phyloP scores from a whole-genome alignment of 31 red algal genomes.

The Endocladia muricata region DNA sequence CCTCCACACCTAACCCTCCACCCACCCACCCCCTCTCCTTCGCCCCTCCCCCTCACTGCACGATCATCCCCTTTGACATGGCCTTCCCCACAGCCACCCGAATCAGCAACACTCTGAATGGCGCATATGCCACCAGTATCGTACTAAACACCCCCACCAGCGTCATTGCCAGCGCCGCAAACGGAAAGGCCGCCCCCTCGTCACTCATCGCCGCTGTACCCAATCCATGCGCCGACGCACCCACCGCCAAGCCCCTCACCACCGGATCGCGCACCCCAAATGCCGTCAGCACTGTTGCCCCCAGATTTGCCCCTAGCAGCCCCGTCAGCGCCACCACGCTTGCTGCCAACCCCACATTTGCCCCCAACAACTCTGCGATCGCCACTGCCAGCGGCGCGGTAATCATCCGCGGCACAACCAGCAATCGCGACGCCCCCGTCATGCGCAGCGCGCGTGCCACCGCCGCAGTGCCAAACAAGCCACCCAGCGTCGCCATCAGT shows the following conservation, averaged over 20 bases:
- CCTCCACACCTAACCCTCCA: no score
- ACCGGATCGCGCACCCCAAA: conserved; percentile 62
- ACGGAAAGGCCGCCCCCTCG: conserved; percentile 94
- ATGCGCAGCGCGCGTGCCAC: conserved; percentile 58
- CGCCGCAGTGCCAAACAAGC: conserved; percentile 86
- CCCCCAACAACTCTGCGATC: conserved; percentile 76
- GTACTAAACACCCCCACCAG: conserved; percentile 74
- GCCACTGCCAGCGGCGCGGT: conserved; percentile 94
- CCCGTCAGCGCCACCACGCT: conserved; percentile 93
- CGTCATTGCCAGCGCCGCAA: conserved; percentile 95
- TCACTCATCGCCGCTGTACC: conserved; percentile 92
- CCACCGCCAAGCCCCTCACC: conserved; percentile 65
- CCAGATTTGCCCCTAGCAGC: conserved; percentile 88
- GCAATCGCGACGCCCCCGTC: conserved; percentile 33
- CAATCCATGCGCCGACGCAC: conserved; percentile 81
- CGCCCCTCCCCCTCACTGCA: not conserved
- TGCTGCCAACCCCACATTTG: conserved; percentile 72
- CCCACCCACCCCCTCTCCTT: not conserved
- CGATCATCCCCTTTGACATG: not conserved
- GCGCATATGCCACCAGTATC: conserved; percentile 16
- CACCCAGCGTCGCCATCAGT: conserved; percentile 48
- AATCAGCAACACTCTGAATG: conserved; percentile 3
- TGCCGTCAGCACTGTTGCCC: conserved; percentile 31
- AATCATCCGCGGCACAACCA: conserved; percentile 81
- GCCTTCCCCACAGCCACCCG: conserved; percentile 16